Percentiles rank a stretch among this genome's conserved stretches.
Conservation (phyloP, 2,329 filamentous ascomycete genomes). For the Fusarium sarcochroum region DNA sequence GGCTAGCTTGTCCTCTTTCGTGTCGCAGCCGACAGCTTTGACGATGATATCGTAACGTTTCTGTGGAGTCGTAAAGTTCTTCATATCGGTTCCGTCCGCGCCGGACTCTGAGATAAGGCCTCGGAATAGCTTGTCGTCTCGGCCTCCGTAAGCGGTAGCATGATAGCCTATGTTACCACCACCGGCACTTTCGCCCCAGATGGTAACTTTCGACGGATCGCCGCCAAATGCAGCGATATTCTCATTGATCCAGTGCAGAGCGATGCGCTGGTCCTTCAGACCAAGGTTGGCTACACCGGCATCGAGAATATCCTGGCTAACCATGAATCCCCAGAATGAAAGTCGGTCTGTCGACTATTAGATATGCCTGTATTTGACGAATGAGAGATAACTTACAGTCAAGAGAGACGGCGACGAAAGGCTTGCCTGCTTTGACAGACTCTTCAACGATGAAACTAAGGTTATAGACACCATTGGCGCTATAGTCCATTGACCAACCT, state of each 20-base stretch:
- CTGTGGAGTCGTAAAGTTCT: slow-evolving; percentile 28
- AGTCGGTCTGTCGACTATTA: slow-evolving; percentile 33
- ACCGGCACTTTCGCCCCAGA: slow-evolving; percentile 63
- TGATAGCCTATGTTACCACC: slow-evolving; percentile 64
- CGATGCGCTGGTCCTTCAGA: slow-evolving; percentile 64
- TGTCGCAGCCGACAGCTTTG: slow-evolving; percentile 43
- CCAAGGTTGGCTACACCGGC: slow-evolving; percentile 60
- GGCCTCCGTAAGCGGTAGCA: slow-evolving; percentile 64
- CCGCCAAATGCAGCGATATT: slow-evolving; percentile 62
- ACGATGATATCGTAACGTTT: slow-evolving; percentile 43
- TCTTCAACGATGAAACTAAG: slow-evolving; percentile 69
- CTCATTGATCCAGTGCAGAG: slow-evolving; percentile 64
- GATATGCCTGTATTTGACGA: rapidly evolving
- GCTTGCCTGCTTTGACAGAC: slow-evolving; percentile 47
- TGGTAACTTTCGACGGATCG: slow-evolving; percentile 60
- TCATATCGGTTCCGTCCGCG: slow-evolving; percentile 49
- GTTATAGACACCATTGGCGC: slow-evolving; percentile 69
- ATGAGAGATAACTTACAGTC: slow-evolving; percentile 14
- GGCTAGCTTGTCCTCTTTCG: slow-evolving; percentile 42
- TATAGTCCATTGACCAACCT: slow-evolving; percentile 57
- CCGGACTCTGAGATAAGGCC: slow-evolving; percentile 66
- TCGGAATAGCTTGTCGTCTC: slow-evolving; percentile 68
- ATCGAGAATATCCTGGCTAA: slow-evolving; percentile 57
- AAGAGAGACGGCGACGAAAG: slow-evolving; percentile 39
- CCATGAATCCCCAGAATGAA: slow-evolving; percentile 62